Evolutionary conservation across 192 early-diverging fungal genomes (phyloP).

Genomic region (Helicostylum pulchrum): DNA sequence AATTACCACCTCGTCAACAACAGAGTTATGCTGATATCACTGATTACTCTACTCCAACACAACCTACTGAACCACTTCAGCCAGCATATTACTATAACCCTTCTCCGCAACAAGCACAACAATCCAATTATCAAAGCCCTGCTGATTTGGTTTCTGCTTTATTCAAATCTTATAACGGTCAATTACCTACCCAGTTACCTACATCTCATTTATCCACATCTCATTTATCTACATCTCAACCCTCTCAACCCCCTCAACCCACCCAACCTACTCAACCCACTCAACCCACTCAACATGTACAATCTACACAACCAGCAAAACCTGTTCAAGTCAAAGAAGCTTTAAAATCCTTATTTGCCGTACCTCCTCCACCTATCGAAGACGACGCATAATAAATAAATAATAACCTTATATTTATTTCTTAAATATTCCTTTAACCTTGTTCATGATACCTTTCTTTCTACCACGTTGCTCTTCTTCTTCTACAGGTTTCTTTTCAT

Average conservation of each 20-base stretch:
- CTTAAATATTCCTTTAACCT: slow-evolving; percentile 33
- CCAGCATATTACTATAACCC: too few species aligned
- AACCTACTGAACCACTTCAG: neutral
- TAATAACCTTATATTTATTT: slow-evolving; percentile 4
- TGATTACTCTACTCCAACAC: neutral
- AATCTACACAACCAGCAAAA: neutral
- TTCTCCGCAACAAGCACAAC: neutral
- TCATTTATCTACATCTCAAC: neutral
- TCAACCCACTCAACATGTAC: slow-evolving; percentile 14
- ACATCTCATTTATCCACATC: neutral
- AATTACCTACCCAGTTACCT: neutral
- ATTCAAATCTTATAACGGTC: neutral
- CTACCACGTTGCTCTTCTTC: neutral
- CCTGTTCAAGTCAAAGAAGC: neutral
- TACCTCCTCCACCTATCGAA: neutral
- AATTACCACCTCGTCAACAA: slow-evolving; percentile 12
- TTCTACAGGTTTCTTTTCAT: neutral
- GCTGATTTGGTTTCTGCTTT: slow-evolving; percentile 4
- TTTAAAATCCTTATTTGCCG: slow-evolving; percentile 2
- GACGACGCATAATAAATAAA: neutral
- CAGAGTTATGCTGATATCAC: slow-evolving; percentile 19
- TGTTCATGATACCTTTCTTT: slow-evolving; percentile 21
- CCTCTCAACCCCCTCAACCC: neutral
- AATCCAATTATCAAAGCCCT: neutral
- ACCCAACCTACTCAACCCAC: slow-evolving; percentile 19